Base-by-base conservation (phyloP, 306 rosid genomes). In the Vigna trinervia region DNA sequence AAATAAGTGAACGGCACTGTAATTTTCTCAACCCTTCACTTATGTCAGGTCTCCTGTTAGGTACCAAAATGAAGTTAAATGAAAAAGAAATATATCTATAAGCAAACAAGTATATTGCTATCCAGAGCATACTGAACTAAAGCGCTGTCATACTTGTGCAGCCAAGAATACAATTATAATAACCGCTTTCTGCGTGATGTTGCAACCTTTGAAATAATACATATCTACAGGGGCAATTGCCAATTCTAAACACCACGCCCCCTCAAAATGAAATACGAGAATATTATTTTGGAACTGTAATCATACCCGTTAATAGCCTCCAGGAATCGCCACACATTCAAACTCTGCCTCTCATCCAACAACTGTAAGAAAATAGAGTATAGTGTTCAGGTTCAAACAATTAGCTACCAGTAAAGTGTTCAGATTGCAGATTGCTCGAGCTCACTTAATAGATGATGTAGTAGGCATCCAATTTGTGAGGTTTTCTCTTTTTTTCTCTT, bases 281-380 rank as follows among this genome's bases (percentile, higher is more conserved):
- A 52, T 19, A n/a, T 46, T 50, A 47, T 5, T 48, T 64, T 65
- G 69, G 71, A 60, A 60, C 75, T 45, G 53, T 26, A 52, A 50
- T 68, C 84, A 74, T 91, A 92, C 99, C 92, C 89, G 78, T 92
- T 92, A 62, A 95, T 82, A 61, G 97, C 99, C 87, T 95, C 97
- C 46, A 95, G 97, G 80, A 92, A 89, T 82, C 96, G 84, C 99
- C 97, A 92, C 43, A 92, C 88, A 67, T 92, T 95, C 62, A 85
- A 82, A 80, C 99, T 87, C 81, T 87, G 92, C 89, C 87, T 89
- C 88, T 88, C 97, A 58, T 88, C 94, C 57, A 95, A 89, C 1
- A 95, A 92, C 99, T 92, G 89, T 82, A 30, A 58, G 36, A 64
- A 80, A 71, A 81, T 61, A 61, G 79, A 66, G 73, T 58, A 51